Evolutionary conservation across 805 yeast genomes (phyloP), one percentile per base, ranked within the genome.

Genomic region (Blastobotrys muscicola): DNA sequence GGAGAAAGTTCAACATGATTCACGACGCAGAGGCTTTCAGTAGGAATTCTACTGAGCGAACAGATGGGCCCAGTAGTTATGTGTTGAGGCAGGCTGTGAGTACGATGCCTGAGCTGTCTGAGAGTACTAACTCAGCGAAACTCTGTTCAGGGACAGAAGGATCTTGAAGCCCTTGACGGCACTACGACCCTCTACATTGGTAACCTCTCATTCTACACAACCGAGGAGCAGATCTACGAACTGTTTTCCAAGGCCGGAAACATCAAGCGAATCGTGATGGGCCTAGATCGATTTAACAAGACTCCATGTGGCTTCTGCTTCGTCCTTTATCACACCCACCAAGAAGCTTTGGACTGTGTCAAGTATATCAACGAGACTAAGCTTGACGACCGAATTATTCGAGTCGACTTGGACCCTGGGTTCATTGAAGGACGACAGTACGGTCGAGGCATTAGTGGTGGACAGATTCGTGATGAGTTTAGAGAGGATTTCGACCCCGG

Each of bases 231-330:
- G 62, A 76, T 90, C 11, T 82, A 80, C 59, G 97, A 89, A 61
- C 65, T 92, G 41, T 86, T 92, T 57, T 74, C 82, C 48, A 82
- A 82, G 14, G 44, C 51, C 8, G 54, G 54, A 30, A 33, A 13
- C 11, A 79, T 90, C 33, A 76, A 76, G 51, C 72, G 82, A 56
- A 84, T 89, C 35, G 79, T 90, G 41, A 92, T 92, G 97, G 98
- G 98, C 0, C 72, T 92, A 32, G 97, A 92, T 61, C 73, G 96
- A 51, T 80, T 81, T 59, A 82, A 84, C 52, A 78, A 81, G 55
- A 89, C 96, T 1, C 98, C 98, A 1, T 89, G 97, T 59, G 97
- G 98, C 12, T 90, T 92, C 62, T 89, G 97, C 59, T 92, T 92
- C 59, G 87, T 92, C 33, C 82, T 86, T 38, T 92, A 80, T 60